phyloP scores from a whole-genome alignment of 768 basidiomycete species.

The Termitomyces sp. region DNA sequence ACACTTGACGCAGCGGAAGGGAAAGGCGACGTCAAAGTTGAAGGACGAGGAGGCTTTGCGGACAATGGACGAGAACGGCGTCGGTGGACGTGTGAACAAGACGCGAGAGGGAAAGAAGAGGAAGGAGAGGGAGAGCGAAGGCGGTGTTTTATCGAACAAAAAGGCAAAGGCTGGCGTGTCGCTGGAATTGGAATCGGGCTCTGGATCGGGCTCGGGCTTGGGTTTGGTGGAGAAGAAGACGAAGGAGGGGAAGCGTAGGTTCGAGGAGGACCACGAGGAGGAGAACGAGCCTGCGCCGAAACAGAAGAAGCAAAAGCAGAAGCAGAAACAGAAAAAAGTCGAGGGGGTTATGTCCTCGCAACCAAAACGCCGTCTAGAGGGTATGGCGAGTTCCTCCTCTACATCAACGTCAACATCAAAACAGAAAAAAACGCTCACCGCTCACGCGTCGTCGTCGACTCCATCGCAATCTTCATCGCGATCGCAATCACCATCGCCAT shows the following conservation, averaged over 20 bases:
- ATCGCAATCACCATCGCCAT: neutral
- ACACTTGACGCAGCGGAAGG: neutral
- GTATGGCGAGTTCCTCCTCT: neutral
- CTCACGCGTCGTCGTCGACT: neutral
- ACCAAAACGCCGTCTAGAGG: neutral
- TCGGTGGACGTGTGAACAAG: conserved; percentile 1
- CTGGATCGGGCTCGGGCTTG: neutral
- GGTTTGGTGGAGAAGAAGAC: neutral
- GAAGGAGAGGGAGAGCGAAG: conserved; percentile 4
- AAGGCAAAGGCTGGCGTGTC: conserved; percentile 5
- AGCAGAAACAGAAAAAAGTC: neutral
- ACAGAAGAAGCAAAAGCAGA: conserved; percentile 17
- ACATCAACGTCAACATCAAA: neutral
- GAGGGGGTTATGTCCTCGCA: conserved; percentile 1
- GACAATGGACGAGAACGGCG: conserved; percentile 14
- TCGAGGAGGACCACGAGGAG: neutral
- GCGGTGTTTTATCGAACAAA: conserved; percentile 15
- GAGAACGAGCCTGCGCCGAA: conserved; percentile 11
- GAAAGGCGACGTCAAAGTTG: neutral
- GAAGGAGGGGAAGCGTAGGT: conserved; percentile 8
- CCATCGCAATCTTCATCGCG: neutral
- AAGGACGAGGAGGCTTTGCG: conserved; percentile 9
- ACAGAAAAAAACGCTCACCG: neutral
- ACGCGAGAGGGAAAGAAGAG: conserved; percentile 20
- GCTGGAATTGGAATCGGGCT: neutral